phyloP scores from a whole-genome alignment of 768 basidiomycete species.

The Kwoniella dendrophila region DNA sequence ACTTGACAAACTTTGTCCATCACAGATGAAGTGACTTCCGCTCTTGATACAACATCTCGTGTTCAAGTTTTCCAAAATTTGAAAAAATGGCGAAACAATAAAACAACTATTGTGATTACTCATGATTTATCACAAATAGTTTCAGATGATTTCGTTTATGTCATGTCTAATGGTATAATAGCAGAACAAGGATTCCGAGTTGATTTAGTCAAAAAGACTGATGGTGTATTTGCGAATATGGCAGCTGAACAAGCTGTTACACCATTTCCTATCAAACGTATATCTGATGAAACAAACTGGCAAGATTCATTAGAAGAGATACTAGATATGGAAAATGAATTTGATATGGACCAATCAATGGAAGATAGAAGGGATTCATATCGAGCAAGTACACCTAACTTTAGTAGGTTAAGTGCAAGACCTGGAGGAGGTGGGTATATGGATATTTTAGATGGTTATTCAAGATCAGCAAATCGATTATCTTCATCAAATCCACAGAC shows the following conservation, averaged over 20 bases:
- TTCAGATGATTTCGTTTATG: conserved; percentile 81
- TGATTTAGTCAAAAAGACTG: conserved; percentile 66
- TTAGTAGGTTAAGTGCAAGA: conserved; percentile 24
- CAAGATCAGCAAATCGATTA: conserved; percentile 6
- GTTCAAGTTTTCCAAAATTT: conserved; percentile 73
- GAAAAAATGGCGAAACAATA: conserved; percentile 70
- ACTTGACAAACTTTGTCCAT: not conserved
- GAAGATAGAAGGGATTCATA: conserved; percentile 13
- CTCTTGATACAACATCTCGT: conserved; percentile 80
- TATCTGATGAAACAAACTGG: conserved; percentile 15
- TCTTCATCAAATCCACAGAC: not conserved
- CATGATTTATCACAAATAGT: conserved; percentile 88
- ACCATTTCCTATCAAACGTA: conserved; percentile 56
- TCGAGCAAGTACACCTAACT: conserved; percentile 31
- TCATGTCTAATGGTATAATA: conserved; percentile 76
- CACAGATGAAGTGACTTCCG: conserved; percentile 61
- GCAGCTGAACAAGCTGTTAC: conserved; percentile 62
- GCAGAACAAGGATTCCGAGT: conserved; percentile 83
- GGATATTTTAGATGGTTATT: conserved; percentile 51
- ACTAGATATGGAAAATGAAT: conserved; percentile 63
- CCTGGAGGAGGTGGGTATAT: conserved; percentile 46
- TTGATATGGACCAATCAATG: conserved; percentile 24
- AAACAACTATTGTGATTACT: conserved; percentile 90
- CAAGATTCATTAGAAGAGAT: conserved; percentile 59
- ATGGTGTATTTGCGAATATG: conserved; percentile 75